A percentile compares a stretch with the other conserved stretches of the same genome.
phyloP scores from a whole-genome alignment of 2,329 filamentous ascomycete species.

The Nannizzia gypsea region DNA sequence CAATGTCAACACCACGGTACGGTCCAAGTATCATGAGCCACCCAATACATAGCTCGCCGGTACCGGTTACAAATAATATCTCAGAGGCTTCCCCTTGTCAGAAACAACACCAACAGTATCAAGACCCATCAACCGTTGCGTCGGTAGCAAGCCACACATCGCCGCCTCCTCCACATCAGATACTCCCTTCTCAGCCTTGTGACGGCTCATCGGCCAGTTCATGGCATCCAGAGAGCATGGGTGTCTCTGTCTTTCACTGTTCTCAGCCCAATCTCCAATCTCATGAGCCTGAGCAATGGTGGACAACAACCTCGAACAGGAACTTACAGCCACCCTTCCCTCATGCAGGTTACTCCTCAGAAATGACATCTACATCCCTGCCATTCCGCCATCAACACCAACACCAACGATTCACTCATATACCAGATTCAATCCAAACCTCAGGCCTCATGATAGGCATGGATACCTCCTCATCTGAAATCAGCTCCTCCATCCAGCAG shows the following conservation, averaged over 20 bases:
- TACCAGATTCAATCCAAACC: slow-evolving; percentile 27
- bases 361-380: slow-evolving; percentile 20
- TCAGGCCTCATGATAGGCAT: slow-evolving; percentile 31
- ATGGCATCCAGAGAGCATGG: slow-evolving; percentile 32
- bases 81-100: slow-evolving; percentile 15
- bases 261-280: slow-evolving; percentile 27
- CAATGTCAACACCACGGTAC: slow-evolving; percentile 24
- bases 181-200: slow-evolving; percentile 30
- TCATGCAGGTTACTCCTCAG: slow-evolving; percentile 22
- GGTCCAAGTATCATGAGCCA: slow-evolving; percentile 22
- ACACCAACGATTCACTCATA: slow-evolving; percentile 20
- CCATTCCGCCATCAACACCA: slow-evolving; percentile 24
- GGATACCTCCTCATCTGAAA: slow-evolving; percentile 24
- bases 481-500: slow-evolving; percentile 19
- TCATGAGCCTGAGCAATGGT: slow-evolving; percentile 30
- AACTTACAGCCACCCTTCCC: slow-evolving; percentile 26
- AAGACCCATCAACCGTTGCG: slow-evolving; percentile 22
- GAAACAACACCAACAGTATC: slow-evolving; percentile 20
- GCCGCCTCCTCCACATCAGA: slow-evolving; percentile 28
- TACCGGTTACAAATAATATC: slow-evolving; percentile 24
- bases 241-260: slow-evolving; percentile 27
- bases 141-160: slow-evolving; percentile 25
- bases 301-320: slow-evolving; percentile 22
- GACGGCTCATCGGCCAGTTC: slow-evolving; percentile 30
- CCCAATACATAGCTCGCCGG: slow-evolving; percentile 24